phyloP scores from a whole-genome alignment of 257 asterid species.

The Perilla frutescens region DNA sequence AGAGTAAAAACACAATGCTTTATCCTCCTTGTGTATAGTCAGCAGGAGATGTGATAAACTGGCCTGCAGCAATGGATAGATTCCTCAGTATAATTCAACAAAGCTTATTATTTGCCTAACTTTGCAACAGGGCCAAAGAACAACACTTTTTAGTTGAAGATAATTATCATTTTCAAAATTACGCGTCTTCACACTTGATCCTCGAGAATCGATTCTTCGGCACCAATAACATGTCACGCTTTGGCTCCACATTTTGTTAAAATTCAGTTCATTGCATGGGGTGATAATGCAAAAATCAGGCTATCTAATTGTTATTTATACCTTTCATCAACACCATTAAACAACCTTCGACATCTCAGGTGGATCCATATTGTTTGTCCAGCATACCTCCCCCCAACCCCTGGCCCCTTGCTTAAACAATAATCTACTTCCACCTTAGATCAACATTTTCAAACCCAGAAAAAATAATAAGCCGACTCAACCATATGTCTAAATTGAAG shows the following conservation, averaged over 20 bases:
- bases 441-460: conserved; percentile 20
- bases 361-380: conserved; percentile 24
- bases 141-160: neutral
- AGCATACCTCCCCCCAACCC: conserved; percentile 24
- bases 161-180: neutral
- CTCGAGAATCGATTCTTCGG: conserved; percentile 5
- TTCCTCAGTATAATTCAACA: neutral
- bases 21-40: conserved; percentile 9
- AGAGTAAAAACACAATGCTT: conserved; percentile 25
- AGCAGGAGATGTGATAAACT: conserved; percentile 25
- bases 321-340: conserved; percentile 26
- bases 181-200: conserved; percentile 15
- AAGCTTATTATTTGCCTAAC: neutral
- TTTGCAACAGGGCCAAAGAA: conserved; percentile 18
- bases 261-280: neutral
- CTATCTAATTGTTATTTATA: neutral
- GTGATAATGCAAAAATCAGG: neutral
- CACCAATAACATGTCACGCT: conserved; percentile 11
- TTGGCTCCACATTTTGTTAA: conserved; percentile 5
- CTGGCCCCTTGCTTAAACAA: neutral
- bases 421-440: conserved; percentile 23
- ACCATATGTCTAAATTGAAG: conserved; percentile 11
- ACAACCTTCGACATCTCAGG: conserved; percentile 10
- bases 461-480: neutral
- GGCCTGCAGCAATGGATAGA: conserved; percentile 10